A percentile compares a stretch with the other conserved stretches of the same genome.
Conservation (phyloP, 2,329 filamentous ascomycete genomes). For the Aspergillus novoparasiticus region DNA sequence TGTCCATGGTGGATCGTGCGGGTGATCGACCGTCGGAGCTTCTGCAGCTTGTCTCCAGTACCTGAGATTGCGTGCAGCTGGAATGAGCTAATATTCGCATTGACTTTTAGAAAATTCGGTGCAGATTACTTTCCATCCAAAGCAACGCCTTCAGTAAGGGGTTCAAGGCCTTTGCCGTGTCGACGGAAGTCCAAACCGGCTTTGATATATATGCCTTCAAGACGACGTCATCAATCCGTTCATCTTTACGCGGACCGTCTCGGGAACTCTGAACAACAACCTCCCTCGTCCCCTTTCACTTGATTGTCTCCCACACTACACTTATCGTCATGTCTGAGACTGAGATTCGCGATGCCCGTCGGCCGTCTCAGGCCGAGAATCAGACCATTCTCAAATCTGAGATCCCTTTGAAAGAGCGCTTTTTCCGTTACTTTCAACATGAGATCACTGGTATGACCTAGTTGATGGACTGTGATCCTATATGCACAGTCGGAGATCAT, state of each 20-base stretch:
- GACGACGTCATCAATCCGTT: conserved; percentile 40
- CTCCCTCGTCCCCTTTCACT: background rate
- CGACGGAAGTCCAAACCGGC: background rate
- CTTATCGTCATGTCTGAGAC: conserved; percentile 32
- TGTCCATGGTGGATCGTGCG: background rate
- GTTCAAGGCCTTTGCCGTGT: background rate
- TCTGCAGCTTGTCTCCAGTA: background rate
- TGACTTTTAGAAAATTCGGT: background rate
- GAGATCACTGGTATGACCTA: conserved; percentile 66
- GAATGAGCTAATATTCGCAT: background rate
- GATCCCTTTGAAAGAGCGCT: conserved; percentile 68
- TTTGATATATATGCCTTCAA: conserved; percentile 8
- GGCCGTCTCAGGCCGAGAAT: conserved; percentile 36
- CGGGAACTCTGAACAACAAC: background rate
- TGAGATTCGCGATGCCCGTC: conserved; percentile 29
- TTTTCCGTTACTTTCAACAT: conserved; percentile 81
- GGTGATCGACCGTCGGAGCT: background rate
- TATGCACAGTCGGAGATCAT: conserved; percentile 11
- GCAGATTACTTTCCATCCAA: no score
- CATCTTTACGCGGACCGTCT: conserved; percentile 4
- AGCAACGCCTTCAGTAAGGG: background rate
- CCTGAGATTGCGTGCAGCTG: background rate
- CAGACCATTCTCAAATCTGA: conserved; percentile 39
- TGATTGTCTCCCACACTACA: background rate
- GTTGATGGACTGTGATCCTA: conserved; percentile 5